phyloP scores from a whole-genome alignment of 495 filamentous ascomycete genomes.

The Aspergillus cristatus region DNA sequence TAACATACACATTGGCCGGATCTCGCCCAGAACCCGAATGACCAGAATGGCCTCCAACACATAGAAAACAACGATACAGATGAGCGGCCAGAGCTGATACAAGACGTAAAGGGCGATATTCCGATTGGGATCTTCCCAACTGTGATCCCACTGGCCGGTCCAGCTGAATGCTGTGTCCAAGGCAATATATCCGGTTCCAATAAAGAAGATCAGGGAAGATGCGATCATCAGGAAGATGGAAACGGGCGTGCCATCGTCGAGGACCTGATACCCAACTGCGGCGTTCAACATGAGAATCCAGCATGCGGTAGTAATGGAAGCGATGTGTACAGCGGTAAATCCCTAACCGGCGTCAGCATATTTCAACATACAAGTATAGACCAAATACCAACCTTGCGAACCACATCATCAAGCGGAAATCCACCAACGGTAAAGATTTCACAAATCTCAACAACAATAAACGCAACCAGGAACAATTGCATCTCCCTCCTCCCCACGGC shows the following conservation, averaged over 20 bases:
- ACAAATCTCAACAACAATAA: conserved; percentile 82
- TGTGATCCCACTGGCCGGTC: conserved; percentile 64
- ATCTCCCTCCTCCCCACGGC: conserved; percentile 96
- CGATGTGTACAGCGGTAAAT: conserved; percentile 89
- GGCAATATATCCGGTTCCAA: conserved; percentile 92
- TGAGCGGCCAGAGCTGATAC: conserved; percentile 81
- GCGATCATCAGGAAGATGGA: conserved; percentile 66
- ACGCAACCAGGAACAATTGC: conserved; percentile 84
- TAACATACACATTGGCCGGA: conserved; percentile 69
- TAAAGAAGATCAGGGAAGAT: conserved; percentile 64
- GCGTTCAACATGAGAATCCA: conserved; percentile 94
- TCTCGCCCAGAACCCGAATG: conserved; percentile 73
- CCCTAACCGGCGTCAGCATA: conserved; percentile 44
- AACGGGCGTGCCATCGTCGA: conserved; percentile 85
- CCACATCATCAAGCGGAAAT: conserved; percentile 61
- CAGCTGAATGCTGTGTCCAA: conserved; percentile 87
- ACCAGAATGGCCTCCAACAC: conserved; percentile 75
- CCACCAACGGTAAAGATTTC: conserved; percentile 94
- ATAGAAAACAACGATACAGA: conserved; percentile 81
- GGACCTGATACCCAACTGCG: conserved; percentile 81
- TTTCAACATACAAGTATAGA: no score
- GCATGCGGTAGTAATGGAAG: conserved; percentile 72
- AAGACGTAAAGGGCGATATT: conserved; percentile 86
- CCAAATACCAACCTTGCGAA: conserved; percentile 41
- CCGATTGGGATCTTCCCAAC: conserved; percentile 47